phyloP scores from a whole-genome alignment of 345 rosid genomes.

The Euphorbia pulcherrima region DNA sequence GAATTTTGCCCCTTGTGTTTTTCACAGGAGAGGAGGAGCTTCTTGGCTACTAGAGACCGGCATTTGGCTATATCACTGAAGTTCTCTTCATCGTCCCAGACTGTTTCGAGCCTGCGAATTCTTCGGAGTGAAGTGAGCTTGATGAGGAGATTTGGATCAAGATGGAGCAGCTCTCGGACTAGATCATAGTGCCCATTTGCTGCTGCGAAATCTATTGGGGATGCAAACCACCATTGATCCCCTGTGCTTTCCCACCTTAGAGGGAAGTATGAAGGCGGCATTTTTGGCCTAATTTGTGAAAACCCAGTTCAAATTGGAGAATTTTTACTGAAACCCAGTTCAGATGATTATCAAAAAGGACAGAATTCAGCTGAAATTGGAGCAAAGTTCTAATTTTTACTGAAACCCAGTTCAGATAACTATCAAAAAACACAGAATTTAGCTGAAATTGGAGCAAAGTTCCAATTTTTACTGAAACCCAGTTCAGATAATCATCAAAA shows the following conservation, averaged over 20 bases:
- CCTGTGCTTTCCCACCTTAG: slow-evolving; percentile 99
- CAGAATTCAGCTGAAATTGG: slow-evolving; percentile 3
- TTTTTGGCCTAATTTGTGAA: slow-evolving; percentile 9
- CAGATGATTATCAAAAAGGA: slow-evolving; percentile 11
- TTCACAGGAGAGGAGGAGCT: slow-evolving; percentile 59
- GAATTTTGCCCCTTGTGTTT: slow-evolving; percentile 48
- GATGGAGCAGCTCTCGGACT: slow-evolving; percentile 75
- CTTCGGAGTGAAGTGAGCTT: slow-evolving; percentile 96
- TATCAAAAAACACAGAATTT: slow-evolving; percentile 3
- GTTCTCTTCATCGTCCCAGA: slow-evolving; percentile 81
- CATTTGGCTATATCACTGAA: slow-evolving; percentile 57
- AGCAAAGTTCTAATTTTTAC: neutral
- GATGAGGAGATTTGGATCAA: slow-evolving; percentile 88
- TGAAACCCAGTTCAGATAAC: slow-evolving; percentile 10
- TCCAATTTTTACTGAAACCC: neutral
- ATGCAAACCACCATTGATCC: slow-evolving; percentile 98
- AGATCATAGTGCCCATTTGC: slow-evolving; percentile 87
- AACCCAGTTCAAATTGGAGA: neutral
- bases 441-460: slow-evolving; percentile 5
- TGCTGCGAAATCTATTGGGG: slow-evolving; percentile 95
- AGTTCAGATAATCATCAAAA: slow-evolving; percentile 11
- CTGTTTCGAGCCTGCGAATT: slow-evolving; percentile 92
- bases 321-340: no score
- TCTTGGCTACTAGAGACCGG: slow-evolving; percentile 65
- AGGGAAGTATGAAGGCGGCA: slow-evolving; percentile 81